Evolutionary conservation across 2,329 filamentous ascomycete genomes (phyloP).

Genomic region (Scedosporium dehoogii): DNA sequence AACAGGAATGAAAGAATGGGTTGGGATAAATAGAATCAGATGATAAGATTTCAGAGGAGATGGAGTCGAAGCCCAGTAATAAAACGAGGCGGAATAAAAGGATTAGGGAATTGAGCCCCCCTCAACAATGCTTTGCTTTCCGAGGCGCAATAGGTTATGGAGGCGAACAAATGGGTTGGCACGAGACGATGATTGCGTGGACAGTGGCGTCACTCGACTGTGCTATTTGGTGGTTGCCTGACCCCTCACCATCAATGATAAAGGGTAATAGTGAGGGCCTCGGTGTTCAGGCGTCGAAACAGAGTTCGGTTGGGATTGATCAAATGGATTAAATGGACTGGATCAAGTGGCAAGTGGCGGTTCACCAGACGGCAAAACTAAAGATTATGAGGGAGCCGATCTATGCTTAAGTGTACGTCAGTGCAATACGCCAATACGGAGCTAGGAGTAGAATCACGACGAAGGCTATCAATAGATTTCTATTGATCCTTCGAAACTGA

Average conservation of each 20-base stretch:
- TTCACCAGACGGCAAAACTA: neutral
- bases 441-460: too few species aligned
- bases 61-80: neutral
- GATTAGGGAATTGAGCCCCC: neutral
- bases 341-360: neutral
- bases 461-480: neutral
- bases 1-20: neutral
- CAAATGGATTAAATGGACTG: neutral
- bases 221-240: conserved; percentile 3
- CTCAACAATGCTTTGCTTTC: neutral
- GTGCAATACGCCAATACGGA: too few species aligned
- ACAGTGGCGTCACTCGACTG: conserved; percentile 2
- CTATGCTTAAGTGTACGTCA: too few species aligned
- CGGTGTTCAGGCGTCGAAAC: conserved; percentile 3
- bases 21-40: neutral
- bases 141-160: neutral
- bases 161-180: neutral
- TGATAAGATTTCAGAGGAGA: neutral
- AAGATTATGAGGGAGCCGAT: too few species aligned
- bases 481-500: neutral
- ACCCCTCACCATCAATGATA: neutral
- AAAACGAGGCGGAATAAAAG: neutral
- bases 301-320: neutral
- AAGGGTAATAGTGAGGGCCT: neutral
- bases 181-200: conserved; percentile 5